Evolutionary conservation across 495 filamentous ascomycete genomes (phyloP).

Genomic region (Penicillium samsonianum): DNA sequence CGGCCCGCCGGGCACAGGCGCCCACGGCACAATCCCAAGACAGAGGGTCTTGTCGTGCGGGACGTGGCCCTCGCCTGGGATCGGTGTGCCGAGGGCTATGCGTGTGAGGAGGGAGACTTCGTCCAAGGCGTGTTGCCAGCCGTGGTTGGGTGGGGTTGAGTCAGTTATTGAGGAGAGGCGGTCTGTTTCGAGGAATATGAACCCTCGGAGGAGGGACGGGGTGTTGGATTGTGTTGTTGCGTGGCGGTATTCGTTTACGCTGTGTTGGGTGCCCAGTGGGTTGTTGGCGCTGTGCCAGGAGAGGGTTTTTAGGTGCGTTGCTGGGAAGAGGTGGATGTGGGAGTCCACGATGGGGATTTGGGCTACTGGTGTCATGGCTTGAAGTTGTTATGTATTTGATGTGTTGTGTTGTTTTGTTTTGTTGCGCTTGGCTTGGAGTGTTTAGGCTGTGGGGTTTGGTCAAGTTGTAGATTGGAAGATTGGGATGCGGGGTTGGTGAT

Average conservation of each 20-base stretch:
- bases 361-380: neutral
- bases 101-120: constrained; percentile 68
- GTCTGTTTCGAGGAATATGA: constrained; percentile 82
- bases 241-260: constrained; percentile 57
- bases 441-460: neutral
- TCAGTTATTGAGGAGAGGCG: constrained; percentile 49
- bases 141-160: constrained; percentile 8
- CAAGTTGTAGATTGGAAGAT: neutral
- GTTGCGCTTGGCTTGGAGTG: neutral
- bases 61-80: constrained; percentile 59
- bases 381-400: neutral
- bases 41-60: constrained; percentile 53
- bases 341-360: constrained; percentile 66
- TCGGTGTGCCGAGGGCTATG: constrained; percentile 60
- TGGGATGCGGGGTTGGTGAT: neutral
- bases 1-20: constrained; percentile 67
- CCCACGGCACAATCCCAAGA: constrained; percentile 75
- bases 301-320: constrained; percentile 60
- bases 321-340: constrained; percentile 83
- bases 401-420: neutral
- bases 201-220: constrained; percentile 53
- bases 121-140: constrained; percentile 62
- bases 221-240: constrained; percentile 7
- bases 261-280: constrained; percentile 61
- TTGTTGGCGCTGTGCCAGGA: constrained; percentile 61